phyloP scores from a whole-genome alignment of 2,329 filamentous ascomycete species.

The Aspergillus sp. region DNA sequence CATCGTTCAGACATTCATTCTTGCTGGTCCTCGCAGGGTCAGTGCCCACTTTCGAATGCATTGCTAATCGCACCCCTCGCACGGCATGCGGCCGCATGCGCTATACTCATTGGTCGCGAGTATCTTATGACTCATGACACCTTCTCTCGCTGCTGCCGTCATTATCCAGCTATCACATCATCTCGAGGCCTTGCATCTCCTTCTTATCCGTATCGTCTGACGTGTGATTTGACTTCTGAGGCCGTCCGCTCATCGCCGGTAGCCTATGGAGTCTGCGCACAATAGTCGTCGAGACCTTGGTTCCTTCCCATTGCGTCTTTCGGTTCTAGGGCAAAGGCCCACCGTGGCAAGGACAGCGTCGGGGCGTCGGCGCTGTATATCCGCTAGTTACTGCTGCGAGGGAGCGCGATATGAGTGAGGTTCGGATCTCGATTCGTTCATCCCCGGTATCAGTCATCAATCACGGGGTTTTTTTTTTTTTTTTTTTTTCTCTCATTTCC shows the following conservation, averaged over 20 bases:
- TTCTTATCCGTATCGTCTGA: background rate
- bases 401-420: background rate
- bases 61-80: background rate
- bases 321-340: background rate
- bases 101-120: background rate
- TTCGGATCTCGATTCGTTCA: background rate
- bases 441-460: background rate
- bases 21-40: background rate
- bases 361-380: background rate
- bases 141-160: background rate
- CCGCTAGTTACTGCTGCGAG: background rate
- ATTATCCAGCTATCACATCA: background rate
- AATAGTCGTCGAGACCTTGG: background rate
- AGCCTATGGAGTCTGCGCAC: background rate
- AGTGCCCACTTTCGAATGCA: background rate
- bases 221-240: background rate
- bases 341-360: background rate
- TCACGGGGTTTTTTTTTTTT: background rate
- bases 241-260: background rate
- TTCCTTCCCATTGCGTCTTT: background rate
- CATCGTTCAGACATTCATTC: background rate
- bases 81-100: background rate
- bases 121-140: background rate
- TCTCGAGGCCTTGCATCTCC: background rate
- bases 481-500: background rate